phyloP scores from a whole-genome alignment of 108 stramenopile genomes.

The Cyclotella atomus region DNA sequence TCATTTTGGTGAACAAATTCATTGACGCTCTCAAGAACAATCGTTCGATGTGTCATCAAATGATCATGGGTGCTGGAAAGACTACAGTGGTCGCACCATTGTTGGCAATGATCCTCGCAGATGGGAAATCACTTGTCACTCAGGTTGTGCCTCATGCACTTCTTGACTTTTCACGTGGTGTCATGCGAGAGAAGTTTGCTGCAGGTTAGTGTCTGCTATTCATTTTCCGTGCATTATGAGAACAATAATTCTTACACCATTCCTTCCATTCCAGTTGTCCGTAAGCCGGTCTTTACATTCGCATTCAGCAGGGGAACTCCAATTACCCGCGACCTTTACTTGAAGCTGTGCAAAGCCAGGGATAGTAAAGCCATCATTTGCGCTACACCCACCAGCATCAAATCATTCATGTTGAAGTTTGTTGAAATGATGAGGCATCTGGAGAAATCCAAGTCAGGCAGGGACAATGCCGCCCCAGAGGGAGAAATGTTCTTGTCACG shows the following conservation, averaged over 20 bases:
- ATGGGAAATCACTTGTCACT: conserved; percentile 92
- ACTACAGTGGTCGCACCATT: conserved; percentile 99
- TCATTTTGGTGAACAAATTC: conserved; percentile 95
- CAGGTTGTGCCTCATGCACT: conserved; percentile 99
- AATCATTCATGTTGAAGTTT: conserved; percentile 97
- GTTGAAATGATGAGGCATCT: conserved; percentile 97
- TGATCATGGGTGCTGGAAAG: conserved; percentile 99
- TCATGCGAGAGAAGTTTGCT: conserved; percentile 97
- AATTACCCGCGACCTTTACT: conserved; percentile 90
- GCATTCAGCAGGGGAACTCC: conserved; percentile 92
- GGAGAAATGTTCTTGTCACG: conserved; percentile 78
- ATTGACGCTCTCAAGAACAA: conserved; percentile 70
- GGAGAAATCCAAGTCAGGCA: conserved; percentile 78
- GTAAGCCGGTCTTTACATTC: conserved; percentile 98
- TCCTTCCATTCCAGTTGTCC: conserved; percentile 74
- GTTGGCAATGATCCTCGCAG: conserved; percentile 96
- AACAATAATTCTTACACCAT: too few relatives aligned
- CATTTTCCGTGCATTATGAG: too few relatives aligned
- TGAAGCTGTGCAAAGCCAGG: conserved; percentile 95
- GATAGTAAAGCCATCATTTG: conserved; percentile 95
- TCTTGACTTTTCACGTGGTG: conserved; percentile 95
- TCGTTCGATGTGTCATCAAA: conserved; percentile 96
- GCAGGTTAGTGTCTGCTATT: conserved; percentile 51
- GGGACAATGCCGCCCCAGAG: conserved; percentile 28
- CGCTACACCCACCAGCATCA: conserved; percentile 96